Percentiles rank a stretch among this genome's conserved stretches.
Evolutionary conservation across 805 yeast genomes (phyloP).

Genomic region (Barnettozyma vustinii): DNA sequence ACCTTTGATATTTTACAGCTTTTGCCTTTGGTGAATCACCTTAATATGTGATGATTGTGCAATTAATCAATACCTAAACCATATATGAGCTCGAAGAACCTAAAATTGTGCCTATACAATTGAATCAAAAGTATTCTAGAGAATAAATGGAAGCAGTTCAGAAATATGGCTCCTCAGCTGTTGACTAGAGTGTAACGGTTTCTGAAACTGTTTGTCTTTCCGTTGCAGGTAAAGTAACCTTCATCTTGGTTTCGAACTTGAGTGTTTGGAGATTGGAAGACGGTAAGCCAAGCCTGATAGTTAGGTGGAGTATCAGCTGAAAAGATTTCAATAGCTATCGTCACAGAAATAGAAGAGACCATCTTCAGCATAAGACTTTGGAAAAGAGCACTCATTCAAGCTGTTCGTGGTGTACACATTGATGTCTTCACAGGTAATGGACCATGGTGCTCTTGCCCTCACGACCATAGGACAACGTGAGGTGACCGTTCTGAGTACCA

Average conservation of each 20-base stretch:
- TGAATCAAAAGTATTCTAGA: too few relatives aligned
- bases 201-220: background rate
- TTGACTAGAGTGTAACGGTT: background rate
- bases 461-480: conserved; percentile 18
- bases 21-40: too few relatives aligned
- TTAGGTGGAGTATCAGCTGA: conserved; percentile 23
- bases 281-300: conserved; percentile 26
- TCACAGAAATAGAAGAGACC: conserved; percentile 22
- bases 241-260: conserved; percentile 1
- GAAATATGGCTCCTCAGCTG: background rate
- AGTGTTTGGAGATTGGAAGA: conserved; percentile 21
- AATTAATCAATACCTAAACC: too few relatives aligned
- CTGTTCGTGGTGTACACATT: conserved; percentile 21
- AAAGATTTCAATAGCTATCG: conserved; percentile 14
- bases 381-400: too few relatives aligned
- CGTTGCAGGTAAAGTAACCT: background rate
- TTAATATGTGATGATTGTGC: too few relatives aligned
- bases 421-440: conserved; percentile 18
- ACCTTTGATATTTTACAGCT: too few relatives aligned
- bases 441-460: background rate
- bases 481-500: conserved; percentile 22
- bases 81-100: too few relatives aligned
- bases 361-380: conserved; percentile 8
- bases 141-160: too few relatives aligned
- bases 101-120: too few relatives aligned